Evolutionary conservation across 1,139 yeast species (phyloP), one percentile per base, ranked within the genome.

Genomic region (Lodderomyces metapsilosis): DNA sequence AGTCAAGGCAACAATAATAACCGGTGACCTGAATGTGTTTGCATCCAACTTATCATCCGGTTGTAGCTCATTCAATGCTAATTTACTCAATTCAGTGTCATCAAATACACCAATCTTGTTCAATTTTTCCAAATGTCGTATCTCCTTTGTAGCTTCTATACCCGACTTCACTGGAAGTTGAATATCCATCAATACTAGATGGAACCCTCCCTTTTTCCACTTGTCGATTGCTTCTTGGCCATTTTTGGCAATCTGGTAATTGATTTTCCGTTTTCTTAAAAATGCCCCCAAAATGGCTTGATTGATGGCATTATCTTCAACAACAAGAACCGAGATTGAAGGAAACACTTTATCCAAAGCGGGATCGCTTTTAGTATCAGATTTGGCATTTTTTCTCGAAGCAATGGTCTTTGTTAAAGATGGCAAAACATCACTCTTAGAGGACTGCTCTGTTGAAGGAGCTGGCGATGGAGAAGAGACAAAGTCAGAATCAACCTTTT

Each of bases 261-360:
- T 84, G 30, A 92, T 91, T 49, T 87, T 82, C 53, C 92, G 91
- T 51, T 88, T 84, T 51, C 91, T 76, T 59, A 92, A 71, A 56
- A 89, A 92, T n/a, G 95, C 88, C 22, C 92, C 95, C 57, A 92
- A 73, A 74, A 92, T 91, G 38, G 88, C 88, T 66, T 88, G 95
- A 63, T 92, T 92, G 55, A 92, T 91, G 37, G 92, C 85, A 61
- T 92, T 92, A 71, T 92, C 98, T 61, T 92, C 98, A 6, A 94
- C 98, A 27, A 92, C 92, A 42, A 92, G 68, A 3, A 92, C 96
- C 31, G 89, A 88, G 40, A 92, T 84, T 45, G 89, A 88, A 0
- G 97, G 96, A 22, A 78, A 56, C 8, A 78, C 82, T 43, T 74
- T 71, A 20, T 74, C 75, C 11, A 74, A 64, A 3, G 77, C 58